Evolutionary conservation across 306 rosid genomes (phyloP).

Genomic region (Cucurbita moschata): DNA sequence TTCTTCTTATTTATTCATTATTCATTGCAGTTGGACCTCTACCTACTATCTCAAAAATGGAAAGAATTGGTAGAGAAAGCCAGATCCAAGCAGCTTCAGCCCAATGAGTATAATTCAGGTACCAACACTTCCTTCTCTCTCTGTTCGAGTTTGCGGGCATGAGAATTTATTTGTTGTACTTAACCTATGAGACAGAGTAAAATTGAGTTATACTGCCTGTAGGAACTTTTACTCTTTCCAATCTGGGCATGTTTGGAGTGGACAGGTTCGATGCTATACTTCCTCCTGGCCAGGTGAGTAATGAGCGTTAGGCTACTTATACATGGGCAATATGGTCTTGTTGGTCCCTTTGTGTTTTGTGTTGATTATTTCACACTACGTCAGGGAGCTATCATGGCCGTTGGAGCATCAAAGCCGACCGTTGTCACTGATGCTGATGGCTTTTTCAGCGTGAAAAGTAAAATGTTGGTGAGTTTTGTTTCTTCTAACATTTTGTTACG

Average conservation of each 20-base stretch:
- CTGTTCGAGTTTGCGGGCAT: not conserved
- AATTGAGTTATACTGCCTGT: not conserved
- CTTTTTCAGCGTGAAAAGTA: conserved; percentile 60
- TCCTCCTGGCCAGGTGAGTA: conserved; percentile 89
- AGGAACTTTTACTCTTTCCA: conserved; percentile 94
- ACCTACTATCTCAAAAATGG: conserved; percentile 79
- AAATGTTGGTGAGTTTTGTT: conserved; percentile 62
- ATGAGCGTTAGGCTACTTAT: not conserved
- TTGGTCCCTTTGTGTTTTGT: conserved; percentile 3
- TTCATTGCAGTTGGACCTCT: conserved; percentile 65
- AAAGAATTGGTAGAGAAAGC: conserved; percentile 81
- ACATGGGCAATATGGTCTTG: not conserved
- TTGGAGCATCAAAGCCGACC: conserved; percentile 86
- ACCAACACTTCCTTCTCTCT: conserved; percentile 1
- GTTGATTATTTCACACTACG: conserved; percentile 6
- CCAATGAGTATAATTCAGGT: conserved; percentile 85
- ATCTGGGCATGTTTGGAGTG: conserved; percentile 94
- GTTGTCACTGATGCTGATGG: conserved; percentile 61
- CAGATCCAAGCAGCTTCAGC: conserved; percentile 81
- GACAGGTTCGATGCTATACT: conserved; percentile 91
- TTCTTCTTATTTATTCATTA: conserved; percentile 7
- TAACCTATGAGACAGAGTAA: not conserved
- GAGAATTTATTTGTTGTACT: not conserved
- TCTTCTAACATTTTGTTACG: not conserved
- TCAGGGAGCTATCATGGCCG: conserved; percentile 97